Conservation (phyloP, 2,329 filamentous ascomycete genomes). For the Aspergillus bombycis region DNA sequence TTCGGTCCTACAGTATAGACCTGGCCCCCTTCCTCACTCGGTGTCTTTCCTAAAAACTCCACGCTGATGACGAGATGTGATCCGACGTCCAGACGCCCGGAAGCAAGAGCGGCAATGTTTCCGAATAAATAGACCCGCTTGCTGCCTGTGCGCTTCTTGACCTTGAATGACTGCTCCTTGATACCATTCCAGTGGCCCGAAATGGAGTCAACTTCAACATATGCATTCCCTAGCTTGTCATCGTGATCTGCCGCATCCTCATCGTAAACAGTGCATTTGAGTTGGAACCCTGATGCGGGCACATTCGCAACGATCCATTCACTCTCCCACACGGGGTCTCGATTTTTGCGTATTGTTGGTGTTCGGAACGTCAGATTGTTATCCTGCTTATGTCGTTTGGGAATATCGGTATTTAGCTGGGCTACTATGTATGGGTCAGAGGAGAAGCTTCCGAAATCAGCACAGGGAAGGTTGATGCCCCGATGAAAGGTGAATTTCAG, state of each 20-base stretch:
- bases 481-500: conserved; percentile 82
- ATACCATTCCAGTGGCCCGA: conserved; percentile 70
- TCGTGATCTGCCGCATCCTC: conserved; percentile 86
- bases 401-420: conserved; percentile 72
- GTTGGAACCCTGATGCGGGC: conserved; percentile 74
- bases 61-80: conserved; percentile 74
- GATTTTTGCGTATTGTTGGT: conserved; percentile 70
- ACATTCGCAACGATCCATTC: conserved; percentile 89
- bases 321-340: conserved; percentile 78
- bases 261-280: conserved; percentile 87
- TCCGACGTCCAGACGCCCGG: conserved; percentile 65
- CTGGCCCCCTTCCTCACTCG: conserved; percentile 65
- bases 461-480: conserved; percentile 78
- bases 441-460: conserved; percentile 74
- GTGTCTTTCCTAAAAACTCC: conserved; percentile 75
- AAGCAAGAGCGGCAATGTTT: conserved; percentile 66
- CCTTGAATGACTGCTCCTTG: conserved; percentile 64
- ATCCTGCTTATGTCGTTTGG: conserved; percentile 82
- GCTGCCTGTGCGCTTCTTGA: conserved; percentile 80
- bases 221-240: conserved; percentile 85
- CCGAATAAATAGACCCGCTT: conserved; percentile 82
- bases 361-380: conserved; percentile 75
- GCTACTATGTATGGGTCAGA: conserved; percentile 83
- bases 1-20: conserved; percentile 79
- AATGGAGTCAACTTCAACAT: conserved; percentile 65